phyloP scores from a whole-genome alignment of 2,329 filamentous ascomycete species.

The Ophiostoma australiae region DNA sequence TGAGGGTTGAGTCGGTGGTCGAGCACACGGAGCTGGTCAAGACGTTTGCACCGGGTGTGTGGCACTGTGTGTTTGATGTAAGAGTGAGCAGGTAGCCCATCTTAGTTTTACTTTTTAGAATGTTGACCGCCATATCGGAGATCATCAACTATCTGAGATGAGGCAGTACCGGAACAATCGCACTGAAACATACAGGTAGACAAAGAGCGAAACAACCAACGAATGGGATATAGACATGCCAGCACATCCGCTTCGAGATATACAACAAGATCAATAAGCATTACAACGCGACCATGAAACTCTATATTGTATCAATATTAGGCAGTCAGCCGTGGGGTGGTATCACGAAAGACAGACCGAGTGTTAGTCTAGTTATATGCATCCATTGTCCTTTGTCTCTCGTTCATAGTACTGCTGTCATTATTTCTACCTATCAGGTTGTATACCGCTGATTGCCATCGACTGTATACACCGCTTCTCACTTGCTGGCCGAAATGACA shows the following conservation, averaged over 20 bases:
- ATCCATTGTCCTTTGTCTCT: neutral
- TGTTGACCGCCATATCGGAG: slow-evolving; percentile 18
- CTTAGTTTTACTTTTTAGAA: neutral
- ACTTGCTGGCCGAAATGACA: neutral
- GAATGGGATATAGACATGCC: neutral
- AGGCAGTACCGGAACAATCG: neutral
- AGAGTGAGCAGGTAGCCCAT: slow-evolving; percentile 34
- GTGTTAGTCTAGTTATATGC: neutral
- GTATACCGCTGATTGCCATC: neutral
- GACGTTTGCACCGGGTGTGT: slow-evolving; percentile 63
- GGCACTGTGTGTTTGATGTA: slow-evolving; percentile 66
- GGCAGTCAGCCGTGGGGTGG: slow-evolving; percentile 6
- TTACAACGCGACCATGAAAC: neutral
- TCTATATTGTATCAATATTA: neutral
- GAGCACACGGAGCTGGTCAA: slow-evolving; percentile 62
- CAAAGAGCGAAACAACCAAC: neutral
- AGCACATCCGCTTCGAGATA: neutral
- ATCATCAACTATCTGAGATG: neutral
- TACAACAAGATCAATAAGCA: neutral
- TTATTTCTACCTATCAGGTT: neutral
- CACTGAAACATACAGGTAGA: neutral
- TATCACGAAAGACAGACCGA: neutral
- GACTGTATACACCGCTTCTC: neutral
- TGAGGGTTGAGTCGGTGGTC: slow-evolving; percentile 32
- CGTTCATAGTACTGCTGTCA: neutral